Base-by-base conservation (phyloP, 495 filamentous ascomycete species). In the Bacidia gigantensis region DNA sequence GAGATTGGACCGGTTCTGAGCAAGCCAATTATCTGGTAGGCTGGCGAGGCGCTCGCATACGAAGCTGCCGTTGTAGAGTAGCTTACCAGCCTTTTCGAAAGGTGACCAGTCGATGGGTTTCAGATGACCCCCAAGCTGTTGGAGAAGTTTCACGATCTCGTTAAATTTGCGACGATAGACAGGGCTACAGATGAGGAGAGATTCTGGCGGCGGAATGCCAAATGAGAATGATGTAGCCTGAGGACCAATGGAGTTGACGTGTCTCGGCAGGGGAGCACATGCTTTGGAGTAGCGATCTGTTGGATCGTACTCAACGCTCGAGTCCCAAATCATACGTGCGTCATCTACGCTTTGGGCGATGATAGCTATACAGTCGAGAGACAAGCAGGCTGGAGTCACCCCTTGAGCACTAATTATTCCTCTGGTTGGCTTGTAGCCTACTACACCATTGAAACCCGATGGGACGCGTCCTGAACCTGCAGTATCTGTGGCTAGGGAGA, bases 401-500 rank as follows among this genome's bases (percentile, higher is more conserved):
- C 81, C 81, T 2, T 63, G 58, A 20, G 74, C 71, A 2, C 76
- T 78, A 39, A 84, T 64, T 2, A 77, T 75, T 11, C 81, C 80
- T 50, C 78, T 75, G 2, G 81, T 84, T 1, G 81, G 81, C 56
- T 84, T 84, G 63, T 77, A 79, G 14, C 81, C 81, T n/a, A 81
- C 71, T 26, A 84, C 65, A 24, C 77, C 77, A 61, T 82, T 83
- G 63, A 81, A 78, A 0, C 69, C 72, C 1, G 81, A 73, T 1
- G 81, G 81, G 0, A 83, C 72, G 25, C 81, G 69, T 7, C 78
- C 78, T 3, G 74, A 79, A 1, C 81, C 81, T n/a, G 81, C 81
- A 10, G 81, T 83, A 56, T 83, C 81, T 1, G 79, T 82, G 5
- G 70, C 79, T 11, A 84, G 63, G 1, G 78, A 74, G 55, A 84